Evolutionary conservation across 1,284 basidiomycete genomes (phyloP).

Genomic region (Fomitopsis pinicola): DNA sequence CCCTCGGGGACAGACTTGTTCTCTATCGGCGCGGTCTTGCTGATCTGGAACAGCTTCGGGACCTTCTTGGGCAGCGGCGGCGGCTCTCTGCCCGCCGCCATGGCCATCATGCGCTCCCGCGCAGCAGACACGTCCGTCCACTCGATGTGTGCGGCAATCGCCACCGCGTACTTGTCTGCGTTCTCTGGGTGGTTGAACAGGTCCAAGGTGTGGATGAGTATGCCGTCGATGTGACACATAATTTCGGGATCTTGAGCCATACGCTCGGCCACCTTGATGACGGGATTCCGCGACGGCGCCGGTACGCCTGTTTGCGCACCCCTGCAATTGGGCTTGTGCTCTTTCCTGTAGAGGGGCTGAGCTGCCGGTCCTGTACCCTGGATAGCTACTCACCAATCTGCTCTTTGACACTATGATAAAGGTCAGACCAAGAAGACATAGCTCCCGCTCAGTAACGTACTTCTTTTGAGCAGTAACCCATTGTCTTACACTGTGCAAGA

Average conservation of each 20-base stretch:
- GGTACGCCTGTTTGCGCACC: not conserved
- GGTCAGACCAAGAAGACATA: too few species aligned
- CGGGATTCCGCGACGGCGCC: not conserved
- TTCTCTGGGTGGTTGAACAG: conserved; percentile 14
- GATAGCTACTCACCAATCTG: not conserved
- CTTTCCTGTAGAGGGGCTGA: not conserved
- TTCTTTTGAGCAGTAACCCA: conserved; percentile 14
- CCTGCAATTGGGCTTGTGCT: not conserved
- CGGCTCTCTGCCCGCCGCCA: not conserved
- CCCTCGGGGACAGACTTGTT: conserved; percentile 9
- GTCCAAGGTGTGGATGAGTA: conserved; percentile 15
- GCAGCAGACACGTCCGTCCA: not conserved
- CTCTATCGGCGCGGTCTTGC: conserved; percentile 7
- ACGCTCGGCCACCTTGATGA: conserved; percentile 12
- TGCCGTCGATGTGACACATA: conserved; percentile 13
- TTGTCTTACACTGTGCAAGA: conserved; percentile 9
- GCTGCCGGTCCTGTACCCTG: not conserved
- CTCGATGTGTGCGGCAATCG: conserved; percentile 1
- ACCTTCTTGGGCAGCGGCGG: not conserved
- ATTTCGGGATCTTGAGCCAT: conserved; percentile 11
- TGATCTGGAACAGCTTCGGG: conserved; percentile 9
- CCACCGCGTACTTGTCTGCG: conserved; percentile 9
- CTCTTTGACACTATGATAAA: not conserved
- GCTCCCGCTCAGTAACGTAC: conserved; percentile 4
- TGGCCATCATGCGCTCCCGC: not conserved